These are phyloP conservation scores for Penicillium concentricum DNA, from an alignment of 2,329 filamentous ascomycete genomes.

Conservation along the genomic window DNA sequence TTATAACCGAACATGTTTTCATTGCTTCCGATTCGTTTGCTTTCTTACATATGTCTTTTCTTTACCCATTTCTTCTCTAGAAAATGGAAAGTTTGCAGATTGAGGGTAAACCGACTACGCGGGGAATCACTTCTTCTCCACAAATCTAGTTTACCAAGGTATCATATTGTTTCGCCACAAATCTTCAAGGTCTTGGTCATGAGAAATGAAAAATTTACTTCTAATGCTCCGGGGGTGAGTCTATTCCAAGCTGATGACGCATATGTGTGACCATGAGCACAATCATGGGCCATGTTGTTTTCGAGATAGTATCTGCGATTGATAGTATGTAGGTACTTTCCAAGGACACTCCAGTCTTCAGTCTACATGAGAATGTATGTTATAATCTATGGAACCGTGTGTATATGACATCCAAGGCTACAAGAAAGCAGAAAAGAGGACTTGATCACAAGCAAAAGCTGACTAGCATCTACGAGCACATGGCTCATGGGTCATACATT, in stretches of 20 bases:
- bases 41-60: too few relatives aligned
- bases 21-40: not conserved
- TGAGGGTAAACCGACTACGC: not conserved
- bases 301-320: not conserved
- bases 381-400: too few relatives aligned
- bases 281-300: not conserved
- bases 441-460: not conserved
- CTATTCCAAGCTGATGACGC: not conserved
- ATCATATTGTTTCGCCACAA: not conserved
- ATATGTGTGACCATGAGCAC: not conserved
- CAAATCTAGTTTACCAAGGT: not conserved
- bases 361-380: not conserved
- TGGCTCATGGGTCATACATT: not conserved
- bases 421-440: not conserved
- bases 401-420: not conserved
- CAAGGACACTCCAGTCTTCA: not conserved
- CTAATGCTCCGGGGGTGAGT: not conserved
- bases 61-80: not conserved
- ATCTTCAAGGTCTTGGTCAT: not conserved
- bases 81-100: not conserved
- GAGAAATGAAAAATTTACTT: not conserved
- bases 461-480: not conserved
- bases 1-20: not conserved
- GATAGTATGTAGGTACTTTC: not conserved
- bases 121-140: not conserved